Evolutionary conservation across 257 asterid genomes (phyloP).

Genomic region (Gynochthodes officinalis): DNA sequence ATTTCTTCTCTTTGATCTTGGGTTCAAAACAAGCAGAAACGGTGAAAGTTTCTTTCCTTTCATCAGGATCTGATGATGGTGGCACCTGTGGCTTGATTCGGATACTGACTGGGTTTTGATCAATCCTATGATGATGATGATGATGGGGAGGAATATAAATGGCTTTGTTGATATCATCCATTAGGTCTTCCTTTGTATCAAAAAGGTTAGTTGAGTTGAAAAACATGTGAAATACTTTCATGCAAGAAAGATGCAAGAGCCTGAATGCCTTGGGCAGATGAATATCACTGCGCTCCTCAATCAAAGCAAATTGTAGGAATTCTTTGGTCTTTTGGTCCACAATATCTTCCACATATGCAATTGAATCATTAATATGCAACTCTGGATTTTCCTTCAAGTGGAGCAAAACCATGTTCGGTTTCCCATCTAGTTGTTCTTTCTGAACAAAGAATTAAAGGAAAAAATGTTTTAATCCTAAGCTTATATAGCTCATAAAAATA

Average conservation of each 20-base stretch:
- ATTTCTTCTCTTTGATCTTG: not conserved
- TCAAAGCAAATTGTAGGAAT: constrained; percentile 37
- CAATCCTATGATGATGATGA: not conserved
- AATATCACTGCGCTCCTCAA: constrained; percentile 12
- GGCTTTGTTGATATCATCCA: constrained; percentile 47
- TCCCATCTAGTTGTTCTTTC: constrained; percentile 56
- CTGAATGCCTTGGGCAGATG: constrained; percentile 35
- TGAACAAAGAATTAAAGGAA: constrained; percentile 21
- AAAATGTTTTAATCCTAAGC: not conserved
- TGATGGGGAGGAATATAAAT: constrained; percentile 41
- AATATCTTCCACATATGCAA: constrained; percentile 25
- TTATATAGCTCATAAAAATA: no score
- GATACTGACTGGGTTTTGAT: not conserved
- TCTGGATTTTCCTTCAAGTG: constrained; percentile 37
- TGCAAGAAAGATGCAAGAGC: constrained; percentile 41
- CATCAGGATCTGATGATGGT: not conserved
- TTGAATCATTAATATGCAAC: constrained; percentile 31
- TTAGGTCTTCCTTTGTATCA: constrained; percentile 39
- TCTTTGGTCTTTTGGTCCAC: constrained; percentile 36
- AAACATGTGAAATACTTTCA: constrained; percentile 53
- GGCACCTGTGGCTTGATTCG: not conserved
- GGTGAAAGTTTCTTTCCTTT: not conserved
- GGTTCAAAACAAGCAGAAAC: not conserved
- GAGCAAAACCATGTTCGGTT: constrained; percentile 47
- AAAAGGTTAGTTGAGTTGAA: constrained; percentile 44